Evolutionary conservation across 768 basidiomycete genomes (phyloP), one percentile per base, ranked within the genome.

Genomic region (Phylloporus sp.): DNA sequence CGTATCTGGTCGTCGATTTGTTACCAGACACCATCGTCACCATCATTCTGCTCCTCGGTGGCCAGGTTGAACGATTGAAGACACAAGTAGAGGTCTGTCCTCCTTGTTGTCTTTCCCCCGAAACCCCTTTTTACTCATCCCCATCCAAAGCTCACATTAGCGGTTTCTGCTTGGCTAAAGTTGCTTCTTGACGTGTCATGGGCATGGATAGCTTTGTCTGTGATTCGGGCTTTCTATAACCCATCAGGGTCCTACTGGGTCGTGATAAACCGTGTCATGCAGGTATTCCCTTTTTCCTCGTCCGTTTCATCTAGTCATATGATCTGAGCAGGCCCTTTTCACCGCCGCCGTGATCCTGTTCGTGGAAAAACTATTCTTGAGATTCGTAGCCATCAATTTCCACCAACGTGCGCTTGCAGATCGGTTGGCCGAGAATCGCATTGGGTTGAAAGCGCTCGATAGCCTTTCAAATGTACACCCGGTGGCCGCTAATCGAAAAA

Each of bases 321-420:
- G 6, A 45, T 45, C 38, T 9, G 22, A 58, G 52, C 61, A 78
- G 72, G 76, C 74, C 29, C 59, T 80, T 35, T 81, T 81, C 55
- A 63, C 76, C 11, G 65, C 72, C 0, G 60, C 66, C 0, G 47
- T 79, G 28, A 69, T 81, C 41, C 61, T 81, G 2, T 71, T 81
- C 12, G 73, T 65, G 26, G 80, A 82, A 62, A 82, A 80, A 64
- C 65, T 86, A 32, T 82, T 86, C 65, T 66, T 91, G 28, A 86
- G 83, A 59, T 82, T 84, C 53, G 81, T 90, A 40, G 88, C 89
- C 26, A 89, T 89, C 70, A 86, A 81, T 57, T 91, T 91, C 64
- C 88, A 91, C 64, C 77, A 81, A 56, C 85, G 80, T 49, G 86
- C 88, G 2, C 78, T 90, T 20, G 81, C 85, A 10, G 88, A 90